Evolutionary conservation across 805 yeast genomes (phyloP).

Genomic region (Wickerhamomyces pijperi): DNA sequence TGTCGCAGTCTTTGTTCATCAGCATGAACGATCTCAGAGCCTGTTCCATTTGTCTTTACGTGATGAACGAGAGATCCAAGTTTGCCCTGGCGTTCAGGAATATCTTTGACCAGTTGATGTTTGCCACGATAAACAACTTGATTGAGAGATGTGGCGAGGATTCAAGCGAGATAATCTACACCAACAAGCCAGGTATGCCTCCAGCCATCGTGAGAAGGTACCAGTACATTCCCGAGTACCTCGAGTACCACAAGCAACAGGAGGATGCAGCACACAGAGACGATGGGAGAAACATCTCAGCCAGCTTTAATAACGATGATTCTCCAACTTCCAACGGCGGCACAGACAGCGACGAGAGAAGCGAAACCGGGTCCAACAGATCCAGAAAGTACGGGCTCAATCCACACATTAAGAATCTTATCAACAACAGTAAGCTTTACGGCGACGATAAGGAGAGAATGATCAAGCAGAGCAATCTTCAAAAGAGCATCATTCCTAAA

Average conservation of each 20-base stretch:
- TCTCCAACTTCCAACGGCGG: not conserved
- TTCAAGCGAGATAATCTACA: conserved; percentile 43
- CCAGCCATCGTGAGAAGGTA: conserved; percentile 43
- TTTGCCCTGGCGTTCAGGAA: conserved; percentile 54
- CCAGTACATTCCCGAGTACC: conserved; percentile 10
- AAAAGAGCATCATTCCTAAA: conserved; percentile 41
- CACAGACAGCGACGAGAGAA: not conserved
- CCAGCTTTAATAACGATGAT: not conserved
- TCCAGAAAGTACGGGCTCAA: not conserved
- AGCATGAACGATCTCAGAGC: conserved; percentile 56
- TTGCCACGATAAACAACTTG: conserved; percentile 51
- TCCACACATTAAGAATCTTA: not conserved
- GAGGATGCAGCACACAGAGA: conserved; percentile 11
- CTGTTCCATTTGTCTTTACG: conserved; percentile 52
- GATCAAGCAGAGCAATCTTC: conserved; percentile 38
- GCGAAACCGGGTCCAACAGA: not conserved
- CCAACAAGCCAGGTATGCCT: conserved; percentile 40
- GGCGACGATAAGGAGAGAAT: conserved; percentile 32
- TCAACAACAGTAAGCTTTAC: conserved; percentile 10
- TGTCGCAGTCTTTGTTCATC: conserved; percentile 39
- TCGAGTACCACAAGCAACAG: conserved; percentile 15
- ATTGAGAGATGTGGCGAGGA: conserved; percentile 55
- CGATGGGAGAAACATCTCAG: conserved; percentile 14
- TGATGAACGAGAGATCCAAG: conserved; percentile 54
- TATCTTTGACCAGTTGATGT: conserved; percentile 56